These are phyloP conservation scores for Beta lomatogona DNA, from an alignment of 179 eudicot genomes.

Conservation along the genomic window DNA sequence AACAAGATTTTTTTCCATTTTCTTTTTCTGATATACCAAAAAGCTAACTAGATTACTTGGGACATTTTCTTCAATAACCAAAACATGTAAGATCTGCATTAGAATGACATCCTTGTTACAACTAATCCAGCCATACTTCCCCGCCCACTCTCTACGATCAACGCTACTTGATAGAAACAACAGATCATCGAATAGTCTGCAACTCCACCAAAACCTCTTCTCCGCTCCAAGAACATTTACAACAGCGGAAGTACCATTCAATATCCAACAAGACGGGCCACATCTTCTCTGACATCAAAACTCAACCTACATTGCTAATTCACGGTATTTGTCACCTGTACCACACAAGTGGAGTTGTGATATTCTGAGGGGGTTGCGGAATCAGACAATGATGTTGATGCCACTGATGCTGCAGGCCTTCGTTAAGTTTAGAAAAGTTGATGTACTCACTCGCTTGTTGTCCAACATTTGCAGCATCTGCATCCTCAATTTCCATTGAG, in stretches of 20 bases:
- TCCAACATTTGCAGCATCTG: conserved; percentile 13
- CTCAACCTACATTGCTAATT: background rate
- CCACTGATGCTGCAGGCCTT: conserved; percentile 54
- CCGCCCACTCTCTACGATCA: background rate
- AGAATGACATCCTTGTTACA: background rate
- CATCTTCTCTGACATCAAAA: background rate
- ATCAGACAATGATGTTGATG: conserved; percentile 77
- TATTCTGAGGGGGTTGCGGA: conserved; percentile 61
- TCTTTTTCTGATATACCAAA: no score
- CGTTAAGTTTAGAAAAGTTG: conserved; percentile 16
- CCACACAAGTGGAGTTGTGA: conserved; percentile 57
- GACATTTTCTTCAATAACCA: no score
- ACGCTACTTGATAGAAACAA: background rate
- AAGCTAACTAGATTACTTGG: no score
- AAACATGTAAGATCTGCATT: no score
- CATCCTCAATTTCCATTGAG: conserved; percentile 71
- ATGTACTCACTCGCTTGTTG: conserved; percentile 20
- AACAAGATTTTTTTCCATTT: no score
- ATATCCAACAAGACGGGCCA: background rate
- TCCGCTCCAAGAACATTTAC: background rate
- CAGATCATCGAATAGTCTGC: background rate
- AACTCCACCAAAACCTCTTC: background rate
- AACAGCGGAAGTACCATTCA: background rate
- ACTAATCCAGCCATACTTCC: background rate
- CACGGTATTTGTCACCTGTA: conserved; percentile 35